Base-by-base conservation (phyloP, 768 basidiomycete species). In the Mycena albidolilacea region DNA sequence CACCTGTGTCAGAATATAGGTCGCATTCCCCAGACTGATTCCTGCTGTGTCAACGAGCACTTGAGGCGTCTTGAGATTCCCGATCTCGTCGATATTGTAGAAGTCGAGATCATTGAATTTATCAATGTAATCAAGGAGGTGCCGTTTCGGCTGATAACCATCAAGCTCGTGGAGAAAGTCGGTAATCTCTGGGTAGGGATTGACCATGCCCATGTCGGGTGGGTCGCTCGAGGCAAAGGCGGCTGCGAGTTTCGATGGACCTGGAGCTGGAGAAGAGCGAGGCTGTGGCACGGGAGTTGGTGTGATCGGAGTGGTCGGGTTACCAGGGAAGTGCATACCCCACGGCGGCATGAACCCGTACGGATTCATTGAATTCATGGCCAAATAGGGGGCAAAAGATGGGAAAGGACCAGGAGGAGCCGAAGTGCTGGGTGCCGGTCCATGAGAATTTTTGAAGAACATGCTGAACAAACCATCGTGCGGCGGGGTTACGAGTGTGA, bases 31-130 rank as follows among this genome's bases (percentile, higher is more conserved):
- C 1, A 1, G 17, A 11, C 23, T 54, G 2, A 62, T 43, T 11
- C 14, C 15, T 14, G 21, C 19, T 0, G 9, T 2, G 17, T n/a
- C 17, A 1, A 17, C n/a, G 2, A 60, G 7, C 37, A 1, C 23
- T 6, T 54, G 10, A 7, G 65, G 44, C 12, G 44, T 55, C 7
- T 17, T 11, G 37, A 71, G 63, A 5, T 19, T 30, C 0, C 19
- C 17, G 57, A 71, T 50, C 54, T 71, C 63, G 38, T 71, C 63
- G 23, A 71, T 71, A 21, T 71, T 38, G 54, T n/a, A 71, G 52
- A 64, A 64, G 61, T 71, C 50, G 15, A 50, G 41, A 15, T 10
- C 63, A 3, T 41, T 38, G 44, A 71, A 65, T 10, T 4, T 15
- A 7, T 10, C n/a, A 17, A 39, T 8, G 41, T 64, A 65, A 0